phyloP scores from a whole-genome alignment of 1,139 yeast genomes.

The Suhomyces kunorum region DNA sequence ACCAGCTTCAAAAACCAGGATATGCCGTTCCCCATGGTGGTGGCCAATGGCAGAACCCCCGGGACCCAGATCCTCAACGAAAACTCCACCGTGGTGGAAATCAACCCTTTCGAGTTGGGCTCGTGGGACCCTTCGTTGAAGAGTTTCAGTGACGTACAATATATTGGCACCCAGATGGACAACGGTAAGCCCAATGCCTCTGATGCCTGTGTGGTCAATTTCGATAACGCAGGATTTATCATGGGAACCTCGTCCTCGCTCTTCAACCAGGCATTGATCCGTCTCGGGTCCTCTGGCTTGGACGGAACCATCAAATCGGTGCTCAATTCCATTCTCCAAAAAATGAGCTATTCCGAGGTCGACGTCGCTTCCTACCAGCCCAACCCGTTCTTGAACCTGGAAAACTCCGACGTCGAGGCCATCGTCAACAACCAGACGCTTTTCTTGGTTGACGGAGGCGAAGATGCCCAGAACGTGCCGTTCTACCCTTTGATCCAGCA shows the following conservation, averaged over 20 bases:
- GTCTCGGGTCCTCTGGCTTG: slow-evolving; percentile 22
- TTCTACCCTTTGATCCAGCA: slow-evolving; percentile 73
- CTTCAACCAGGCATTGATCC: slow-evolving; percentile 47
- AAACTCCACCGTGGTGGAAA: slow-evolving; percentile 45
- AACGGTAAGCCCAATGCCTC: slow-evolving; percentile 30
- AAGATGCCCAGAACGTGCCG: slow-evolving; percentile 79
- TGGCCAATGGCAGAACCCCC: slow-evolving; percentile 45
- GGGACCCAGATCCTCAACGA: slow-evolving; percentile 33
- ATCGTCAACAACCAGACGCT: slow-evolving; percentile 45
- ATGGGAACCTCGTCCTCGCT: slow-evolving; percentile 74
- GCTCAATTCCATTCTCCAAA: slow-evolving; percentile 28
- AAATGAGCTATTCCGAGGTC: slow-evolving; percentile 28
- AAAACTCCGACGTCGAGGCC: slow-evolving; percentile 20
- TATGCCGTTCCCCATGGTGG: slow-evolving; percentile 47
- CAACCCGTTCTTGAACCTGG: slow-evolving; percentile 37
- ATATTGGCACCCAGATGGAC: slow-evolving; percentile 36
- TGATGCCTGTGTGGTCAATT: slow-evolving; percentile 52
- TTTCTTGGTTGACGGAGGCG: slow-evolving; percentile 86
- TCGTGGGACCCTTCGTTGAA: slow-evolving; percentile 46
- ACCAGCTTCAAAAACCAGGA: slow-evolving; percentile 31
- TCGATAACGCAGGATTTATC: slow-evolving; percentile 73
- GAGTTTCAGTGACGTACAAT: slow-evolving; percentile 33
- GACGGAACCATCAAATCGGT: slow-evolving; percentile 28
- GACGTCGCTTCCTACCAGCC: slow-evolving; percentile 47
- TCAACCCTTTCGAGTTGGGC: slow-evolving; percentile 46